Base-by-base conservation (phyloP, 1,284 basidiomycete genomes). In the Wolfiporia cocos region DNA sequence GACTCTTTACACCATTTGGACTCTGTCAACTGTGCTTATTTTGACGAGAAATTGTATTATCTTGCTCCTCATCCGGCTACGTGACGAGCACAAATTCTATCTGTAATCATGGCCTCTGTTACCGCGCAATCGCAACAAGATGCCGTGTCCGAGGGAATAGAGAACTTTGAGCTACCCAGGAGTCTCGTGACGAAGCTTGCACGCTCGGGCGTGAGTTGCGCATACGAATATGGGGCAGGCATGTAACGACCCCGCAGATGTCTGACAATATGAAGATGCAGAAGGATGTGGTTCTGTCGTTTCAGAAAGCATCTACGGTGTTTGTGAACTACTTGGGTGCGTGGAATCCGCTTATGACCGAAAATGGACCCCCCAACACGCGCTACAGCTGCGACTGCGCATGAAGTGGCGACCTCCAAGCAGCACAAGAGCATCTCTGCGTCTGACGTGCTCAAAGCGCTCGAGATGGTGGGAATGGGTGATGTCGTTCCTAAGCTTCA, bases 321-420 rank as follows among this genome's bases (percentile, higher is more conserved):
- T 95, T 94, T 61, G 92, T 96, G 53, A 92, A 87, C 62, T 93
- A 92, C 54, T 68, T 95, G 3, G 81, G 90, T 91, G 52, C 23
- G 4, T 18, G 19, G 7, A 36, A 15, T 33, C 19, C 12, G 3
- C 9, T 18, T 15, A 24, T 14, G 12, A 31, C 41, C n/a, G 7
- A 37, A 35, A 17, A n/a, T 3, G 35, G 15, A 39, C 29, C 22
- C 24, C 23, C 33, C 32, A 39, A 29, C 48, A 43, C 35, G 35
- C 81, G 61, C 79, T 83, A 12, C 2, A 29, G 37, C 31, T 31
- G 40, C 22, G 47, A 92, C 89, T 3, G 86, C 92, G 0, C 92
- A 94, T 54, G 92, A 94, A 51, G 79, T 89, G n/a, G 88, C 91
- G 0, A 64, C 74, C 14, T 78, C 79, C 4, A 86, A 91, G 49